A percentile compares a stretch with the other conserved stretches of the same genome.
phyloP scores from a whole-genome alignment of 2,329 filamentous ascomycete genomes.

The Cytospora piceicola region DNA sequence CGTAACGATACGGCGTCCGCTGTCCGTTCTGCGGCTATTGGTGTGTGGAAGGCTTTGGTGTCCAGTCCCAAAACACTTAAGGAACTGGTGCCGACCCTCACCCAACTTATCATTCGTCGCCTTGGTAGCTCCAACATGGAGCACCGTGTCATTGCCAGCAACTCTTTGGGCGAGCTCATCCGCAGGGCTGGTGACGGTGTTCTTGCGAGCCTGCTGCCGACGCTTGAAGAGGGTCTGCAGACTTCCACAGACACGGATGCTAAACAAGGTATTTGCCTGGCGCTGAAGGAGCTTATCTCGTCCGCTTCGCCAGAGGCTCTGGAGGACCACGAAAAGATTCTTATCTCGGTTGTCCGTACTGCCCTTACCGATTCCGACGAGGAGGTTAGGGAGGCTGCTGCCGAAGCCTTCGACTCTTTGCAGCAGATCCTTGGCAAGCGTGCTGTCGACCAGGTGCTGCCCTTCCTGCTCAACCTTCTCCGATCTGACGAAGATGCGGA shows the following conservation, averaged over 20 bases:
- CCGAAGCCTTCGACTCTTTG: slow-evolving; percentile 93
- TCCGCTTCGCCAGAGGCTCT: slow-evolving; percentile 87
- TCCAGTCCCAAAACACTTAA: slow-evolving; percentile 90
- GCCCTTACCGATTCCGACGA: slow-evolving; percentile 88
- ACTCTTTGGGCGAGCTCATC: slow-evolving; percentile 94
- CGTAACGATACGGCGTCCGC: slow-evolving; percentile 93
- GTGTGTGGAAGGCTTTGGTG: slow-evolving; percentile 96
- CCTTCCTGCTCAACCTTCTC: slow-evolving; percentile 87
- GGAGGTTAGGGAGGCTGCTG: slow-evolving; percentile 91
- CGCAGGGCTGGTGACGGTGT: slow-evolving; percentile 95
- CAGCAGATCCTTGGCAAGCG: slow-evolving; percentile 94
- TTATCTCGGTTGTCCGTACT: slow-evolving; percentile 91
- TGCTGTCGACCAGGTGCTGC: slow-evolving; percentile 92
- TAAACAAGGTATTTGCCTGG: slow-evolving; percentile 96
- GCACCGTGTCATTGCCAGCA: slow-evolving; percentile 97
- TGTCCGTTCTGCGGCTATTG: slow-evolving; percentile 86
- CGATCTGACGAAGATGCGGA: slow-evolving; percentile 85
- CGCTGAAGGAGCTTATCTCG: slow-evolving; percentile 87
- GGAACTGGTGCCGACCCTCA: slow-evolving; percentile 92
- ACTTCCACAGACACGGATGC: slow-evolving; percentile 88
- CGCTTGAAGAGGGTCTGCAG: slow-evolving; percentile 87
- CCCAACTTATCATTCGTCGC: slow-evolving; percentile 90
- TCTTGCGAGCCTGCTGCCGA: slow-evolving; percentile 83
- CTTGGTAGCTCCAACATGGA: slow-evolving; percentile 97
- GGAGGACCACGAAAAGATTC: slow-evolving; percentile 91